phyloP scores from a whole-genome alignment of 208 protist genomes.

The Trypanosoma platydactyli region DNA sequence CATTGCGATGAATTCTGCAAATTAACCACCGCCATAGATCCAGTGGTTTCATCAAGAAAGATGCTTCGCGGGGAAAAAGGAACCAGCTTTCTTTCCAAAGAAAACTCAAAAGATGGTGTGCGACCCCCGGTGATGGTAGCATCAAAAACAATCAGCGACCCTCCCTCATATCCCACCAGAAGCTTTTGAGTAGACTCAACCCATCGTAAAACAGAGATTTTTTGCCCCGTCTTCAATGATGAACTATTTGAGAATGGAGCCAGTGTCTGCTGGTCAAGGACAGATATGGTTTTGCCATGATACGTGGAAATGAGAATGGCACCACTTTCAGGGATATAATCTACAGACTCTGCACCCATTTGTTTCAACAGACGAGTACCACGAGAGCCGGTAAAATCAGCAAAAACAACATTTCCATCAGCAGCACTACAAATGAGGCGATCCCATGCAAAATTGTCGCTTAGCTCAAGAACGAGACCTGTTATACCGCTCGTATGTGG shows the following conservation, averaged over 20 bases:
- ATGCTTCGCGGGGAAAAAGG: slow-evolving; percentile 16
- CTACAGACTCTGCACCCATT: slow-evolving; percentile 15
- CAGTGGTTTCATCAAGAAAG: slow-evolving; percentile 12
- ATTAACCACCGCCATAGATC: slow-evolving; percentile 9
- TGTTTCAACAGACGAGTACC: slow-evolving; percentile 6
- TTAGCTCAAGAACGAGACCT: slow-evolving; percentile 55
- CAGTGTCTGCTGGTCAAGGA: slow-evolving; percentile 8
- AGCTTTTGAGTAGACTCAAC: slow-evolving; percentile 8
- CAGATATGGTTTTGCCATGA: slow-evolving; percentile 1
- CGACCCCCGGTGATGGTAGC: slow-evolving; percentile 1
- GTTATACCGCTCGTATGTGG: slow-evolving; percentile 48
- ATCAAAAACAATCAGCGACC: slow-evolving; percentile 17
- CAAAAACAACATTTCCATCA: slow-evolving; percentile 40
- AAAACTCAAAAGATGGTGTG: slow-evolving; percentile 14
- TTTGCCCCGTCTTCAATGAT: slow-evolving; percentile 1
- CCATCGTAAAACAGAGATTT: slow-evolving; percentile 23
- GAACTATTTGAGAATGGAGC: slow-evolving; percentile 10
- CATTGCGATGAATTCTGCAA: slow-evolving; percentile 7
- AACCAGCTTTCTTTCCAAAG: slow-evolving; percentile 1
- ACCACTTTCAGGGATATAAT: background rate
- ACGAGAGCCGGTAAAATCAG: slow-evolving; percentile 35
- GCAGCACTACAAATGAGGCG: slow-evolving; percentile 40
- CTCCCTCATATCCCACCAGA: slow-evolving; percentile 18
- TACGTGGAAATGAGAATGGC: slow-evolving; percentile 12
- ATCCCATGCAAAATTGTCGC: slow-evolving; percentile 47